Evolutionary conservation across 306 rosid species (phyloP), one percentile per base, ranked within the genome.

Genomic region (Comarum palustre): DNA sequence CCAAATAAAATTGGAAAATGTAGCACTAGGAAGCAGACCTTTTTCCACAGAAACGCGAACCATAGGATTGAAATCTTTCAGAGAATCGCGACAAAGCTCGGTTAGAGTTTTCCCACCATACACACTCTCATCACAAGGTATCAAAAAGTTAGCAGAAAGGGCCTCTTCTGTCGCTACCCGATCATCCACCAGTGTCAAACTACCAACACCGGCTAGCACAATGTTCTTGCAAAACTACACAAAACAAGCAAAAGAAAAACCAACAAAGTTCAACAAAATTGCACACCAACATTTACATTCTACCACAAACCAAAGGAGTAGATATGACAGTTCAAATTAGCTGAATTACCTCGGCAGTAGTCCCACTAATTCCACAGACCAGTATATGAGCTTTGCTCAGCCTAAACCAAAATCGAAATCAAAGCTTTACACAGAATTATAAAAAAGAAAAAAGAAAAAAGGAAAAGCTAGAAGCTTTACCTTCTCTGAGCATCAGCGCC

Each of bases 401-500:
- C 81, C 97, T 95, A 78, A 74, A 73, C 43, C 75, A 72, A 58
- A 45, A 58, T 6, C 48, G 74, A 57, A 71, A 43, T 42, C 0
- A 43, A 51, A 73, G 24, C 45, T 60, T 48, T 51, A 36, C 55
- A 27, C 57, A 17, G 34, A 45, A 32, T 22, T 48, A 11, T 31
- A 47, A 1, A 25, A n/a, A 14, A 24, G 8, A 36, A 16, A 1
- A 6, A 45, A 5, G 3, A 20, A 24, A 38, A 8, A 50, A 38
- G 6, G 34, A 11, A 24, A 10, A 12, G 63, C 3, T 11, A 25
- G 63, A 27, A 4, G 5, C 41, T 25, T 42, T 17, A 91, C 99
- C 99, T 91, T 78, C 96, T 80, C 75, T 94, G 99, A n/a, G 99
- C 96, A 82, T 92, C 97, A 41, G 96, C 97, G 10, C 99, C 99